Evolutionary conservation across 2,329 filamentous ascomycete species (phyloP).

Genomic region (Colletotrichum plurivorum): DNA sequence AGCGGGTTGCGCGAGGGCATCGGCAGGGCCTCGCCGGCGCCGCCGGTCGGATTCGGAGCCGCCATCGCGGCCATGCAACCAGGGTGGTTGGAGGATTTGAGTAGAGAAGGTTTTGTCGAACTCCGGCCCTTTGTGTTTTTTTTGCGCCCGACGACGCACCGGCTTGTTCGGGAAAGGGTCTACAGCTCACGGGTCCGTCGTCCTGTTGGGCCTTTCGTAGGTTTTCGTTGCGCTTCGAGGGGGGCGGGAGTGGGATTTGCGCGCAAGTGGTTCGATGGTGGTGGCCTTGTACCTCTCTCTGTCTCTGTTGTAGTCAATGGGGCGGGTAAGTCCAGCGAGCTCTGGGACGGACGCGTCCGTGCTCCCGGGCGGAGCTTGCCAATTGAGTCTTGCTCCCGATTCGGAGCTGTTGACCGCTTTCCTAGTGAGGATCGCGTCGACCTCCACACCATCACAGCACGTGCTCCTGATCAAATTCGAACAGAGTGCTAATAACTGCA

Average conservation of each 20-base stretch:
- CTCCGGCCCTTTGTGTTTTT: neutral
- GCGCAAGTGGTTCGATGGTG: slow-evolving; percentile 31
- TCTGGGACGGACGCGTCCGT: slow-evolving; percentile 16
- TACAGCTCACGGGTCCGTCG: neutral
- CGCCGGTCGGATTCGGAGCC: slow-evolving; percentile 50
- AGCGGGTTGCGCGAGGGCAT: slow-evolving; percentile 82
- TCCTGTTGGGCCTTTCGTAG: neutral
- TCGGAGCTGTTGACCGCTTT: slow-evolving; percentile 19
- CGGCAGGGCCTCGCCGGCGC: slow-evolving; percentile 45
- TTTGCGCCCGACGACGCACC: too few relatives aligned
- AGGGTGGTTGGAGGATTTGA: neutral
- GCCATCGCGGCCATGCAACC: slow-evolving; percentile 57
- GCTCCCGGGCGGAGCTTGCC: slow-evolving; percentile 35
- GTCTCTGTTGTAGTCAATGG: neutral
- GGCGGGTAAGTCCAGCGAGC: slow-evolving; percentile 27
- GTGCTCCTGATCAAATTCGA: too few relatives aligned
- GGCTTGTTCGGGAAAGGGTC: too few relatives aligned
- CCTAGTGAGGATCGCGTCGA: neutral
- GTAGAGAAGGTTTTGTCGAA: neutral
- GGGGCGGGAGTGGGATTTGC: slow-evolving; percentile 7
- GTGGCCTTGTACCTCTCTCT: neutral
- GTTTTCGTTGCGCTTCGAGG: neutral
- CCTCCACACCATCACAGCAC: too few relatives aligned
- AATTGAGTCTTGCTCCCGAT: slow-evolving; percentile 38
- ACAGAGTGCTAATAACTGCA: too few relatives aligned